phyloP scores from a whole-genome alignment of 208 protist genomes.

The Trichomonas vaginalis region DNA sequence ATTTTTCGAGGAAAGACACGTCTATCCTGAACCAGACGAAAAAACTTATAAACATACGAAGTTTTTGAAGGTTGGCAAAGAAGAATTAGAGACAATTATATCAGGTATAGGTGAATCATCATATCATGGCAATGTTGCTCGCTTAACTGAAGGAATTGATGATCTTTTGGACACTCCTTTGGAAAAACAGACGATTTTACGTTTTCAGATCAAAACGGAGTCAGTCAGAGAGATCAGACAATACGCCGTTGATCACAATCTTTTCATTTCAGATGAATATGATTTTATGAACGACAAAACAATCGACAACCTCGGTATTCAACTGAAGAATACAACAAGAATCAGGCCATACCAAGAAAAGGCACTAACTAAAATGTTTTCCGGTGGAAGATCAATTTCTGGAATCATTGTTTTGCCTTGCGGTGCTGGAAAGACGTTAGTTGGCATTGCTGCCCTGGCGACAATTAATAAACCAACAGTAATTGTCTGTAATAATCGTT shows the following conservation, averaged over 20 bases:
- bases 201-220: constrained; percentile 13
- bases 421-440: constrained; percentile 96
- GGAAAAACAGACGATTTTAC: neutral
- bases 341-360: constrained; percentile 51
- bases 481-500: neutral
- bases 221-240: neutral
- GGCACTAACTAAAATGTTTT: constrained; percentile 62
- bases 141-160: neutral
- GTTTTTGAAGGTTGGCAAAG: neutral
- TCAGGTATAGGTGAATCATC: neutral
- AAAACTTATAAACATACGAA: neutral
- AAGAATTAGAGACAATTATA: neutral
- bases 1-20: neutral
- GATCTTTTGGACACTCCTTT: neutral
- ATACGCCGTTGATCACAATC: neutral
- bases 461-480: constrained; percentile 31
- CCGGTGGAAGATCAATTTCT: constrained; percentile 44
- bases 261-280: constrained; percentile 52
- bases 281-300: constrained; percentile 40
- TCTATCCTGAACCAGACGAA: neutral
- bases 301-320: constrained; percentile 47
- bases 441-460: constrained; percentile 63
- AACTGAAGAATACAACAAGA: constrained; percentile 51
- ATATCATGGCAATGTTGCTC: neutral
- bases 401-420: constrained; percentile 97